Percentiles rank a stretch among this genome's conserved stretches.
Evolutionary conservation across 2,329 filamentous ascomycete genomes (phyloP).

Genomic region (Fusarium papillatum): DNA sequence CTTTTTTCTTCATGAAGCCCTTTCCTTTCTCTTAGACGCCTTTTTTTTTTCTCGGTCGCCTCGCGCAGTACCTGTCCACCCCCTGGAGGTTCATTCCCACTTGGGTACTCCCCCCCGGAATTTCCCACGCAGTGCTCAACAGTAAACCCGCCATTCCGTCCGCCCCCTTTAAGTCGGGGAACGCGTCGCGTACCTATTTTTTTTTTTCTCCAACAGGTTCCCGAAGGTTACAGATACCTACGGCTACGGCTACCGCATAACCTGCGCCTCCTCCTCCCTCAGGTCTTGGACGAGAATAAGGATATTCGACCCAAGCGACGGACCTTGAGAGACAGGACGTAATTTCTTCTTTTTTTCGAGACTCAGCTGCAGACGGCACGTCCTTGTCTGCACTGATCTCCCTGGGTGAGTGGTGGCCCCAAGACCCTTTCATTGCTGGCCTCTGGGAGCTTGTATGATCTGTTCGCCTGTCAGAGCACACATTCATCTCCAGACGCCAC

Average conservation of each 20-base stretch:
- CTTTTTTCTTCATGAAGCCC: slow-evolving; percentile 45
- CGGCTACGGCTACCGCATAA: slow-evolving; percentile 32
- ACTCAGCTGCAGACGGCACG: slow-evolving; percentile 71
- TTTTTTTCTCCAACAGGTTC: not conserved
- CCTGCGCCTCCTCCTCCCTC: slow-evolving; percentile 26
- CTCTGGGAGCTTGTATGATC: slow-evolving; percentile 28
- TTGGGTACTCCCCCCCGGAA: slow-evolving; percentile 39
- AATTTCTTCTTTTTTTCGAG: slow-evolving; percentile 50
- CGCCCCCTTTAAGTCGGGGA: slow-evolving; percentile 46
- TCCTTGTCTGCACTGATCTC: slow-evolving; percentile 75
- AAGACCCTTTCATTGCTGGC: slow-evolving; percentile 15
- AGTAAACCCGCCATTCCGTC: slow-evolving; percentile 39
- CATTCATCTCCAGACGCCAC: slow-evolving; percentile 40
- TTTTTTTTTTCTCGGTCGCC: slow-evolving; percentile 24
- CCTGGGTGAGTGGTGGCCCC: slow-evolving; percentile 55
- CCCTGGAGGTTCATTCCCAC: slow-evolving; percentile 38
- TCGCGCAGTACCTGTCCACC: slow-evolving; percentile 25
- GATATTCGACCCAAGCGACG: slow-evolving; percentile 39
- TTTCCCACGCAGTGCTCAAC: slow-evolving; percentile 36
- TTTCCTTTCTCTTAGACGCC: slow-evolving; percentile 39
- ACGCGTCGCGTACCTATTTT: slow-evolving; percentile 50
- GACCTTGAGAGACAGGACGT: slow-evolving; percentile 45
- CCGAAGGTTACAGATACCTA: slow-evolving; percentile 8
- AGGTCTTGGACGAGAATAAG: slow-evolving; percentile 39
- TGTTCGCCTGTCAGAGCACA: slow-evolving; percentile 30